Base-by-base conservation (phyloP, 257 asterid species). In the Solanum infundibuliforme region DNA sequence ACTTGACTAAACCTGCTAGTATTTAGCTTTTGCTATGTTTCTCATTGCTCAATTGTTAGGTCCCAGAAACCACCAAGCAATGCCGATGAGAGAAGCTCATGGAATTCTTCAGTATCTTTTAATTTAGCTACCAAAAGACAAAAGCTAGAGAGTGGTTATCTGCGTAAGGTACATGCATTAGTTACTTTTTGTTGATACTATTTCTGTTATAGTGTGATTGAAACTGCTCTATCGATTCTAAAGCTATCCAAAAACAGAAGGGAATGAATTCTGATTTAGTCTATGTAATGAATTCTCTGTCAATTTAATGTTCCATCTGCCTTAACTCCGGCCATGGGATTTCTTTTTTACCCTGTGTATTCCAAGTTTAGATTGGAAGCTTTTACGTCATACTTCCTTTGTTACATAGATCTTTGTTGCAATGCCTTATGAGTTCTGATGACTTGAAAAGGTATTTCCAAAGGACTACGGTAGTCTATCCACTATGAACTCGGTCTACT, bases 101-200 rank as follows among this genome's bases (percentile, higher is more conserved):
- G 68, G 83, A 86, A 74, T 73, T 86, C 84, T 31, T 71, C 73
- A 29, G 58, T 35, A 73, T 52, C 43, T 46, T 76, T 73, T 21
- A 86, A 73, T 73, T 10, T 23, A 46, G 88, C 88, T 31, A 52
- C 85, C 60, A 86, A 86, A 52, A 73, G 88, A 73, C 88, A 73
- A 86, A 73, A 86, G 72, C 88, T 86, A 13, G 84, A 86, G 71
- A 52, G 72, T 52, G 88, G 84, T 34, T 86, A 86, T 77, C 55
- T 86, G 60, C 72, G 69, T 23, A 73, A 86, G 88, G 84, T 86
- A 35, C 18, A 25, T 32, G 81, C 13, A 48, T 35, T 62, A 46
- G 21, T 52, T 86, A 85, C 75, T 85, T 35, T 38, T 29, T 39
- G 14, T 39, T 21, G 39, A 71, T 66, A 14, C 7, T 85, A 21